Base-by-base conservation (phyloP, 495 filamentous ascomycete species). In the Xylaria curta region DNA sequence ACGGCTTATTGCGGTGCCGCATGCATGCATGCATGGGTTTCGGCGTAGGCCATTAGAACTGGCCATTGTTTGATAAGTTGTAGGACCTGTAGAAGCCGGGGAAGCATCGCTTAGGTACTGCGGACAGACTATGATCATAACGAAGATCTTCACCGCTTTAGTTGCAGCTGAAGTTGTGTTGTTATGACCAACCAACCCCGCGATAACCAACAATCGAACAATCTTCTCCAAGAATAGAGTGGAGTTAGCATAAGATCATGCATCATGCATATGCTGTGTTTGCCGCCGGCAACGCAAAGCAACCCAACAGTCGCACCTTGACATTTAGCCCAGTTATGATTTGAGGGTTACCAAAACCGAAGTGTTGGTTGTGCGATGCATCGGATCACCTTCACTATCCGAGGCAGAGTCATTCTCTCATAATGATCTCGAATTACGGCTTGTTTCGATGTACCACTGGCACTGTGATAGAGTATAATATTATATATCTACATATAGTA, bases 231-330 rank as follows among this genome's bases (percentile, higher is more conserved):
- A 17, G 44, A 19, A 47, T 49, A 56, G 31, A 67, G 47, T 28
- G 40, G 60, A 26, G 33, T 38, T 15, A 42, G 38, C 47, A n/a
- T 21, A 13, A 19, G 63, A 21, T 13, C 17, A 13, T 19, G 49
- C n/a, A 40, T 28, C 26, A 15, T 28, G 21, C 26, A 15, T 53
- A 44, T 56, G 64, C 46, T 67, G 28, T 40, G 4, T 44, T 67
- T 67, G 65, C 65, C 65, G 65, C 65, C 65, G 65, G 65, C 65
- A 67, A 42, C 10, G 24, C 44, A 31, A 53, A 66, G 62, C 12
- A 65, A 64, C 61, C 24, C 61, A 64, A 28, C 21, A 36, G 24
- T 58, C 15, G 56, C 56, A 59, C 56, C 7, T 17, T 31, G 28
- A 59, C n/a, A 19, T 31, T 36, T 12, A 59, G 17, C 56, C 56